These are phyloP conservation scores for Xylaria venustula DNA, from an alignment of 495 filamentous ascomycete genomes.

Conservation along the genomic window DNA sequence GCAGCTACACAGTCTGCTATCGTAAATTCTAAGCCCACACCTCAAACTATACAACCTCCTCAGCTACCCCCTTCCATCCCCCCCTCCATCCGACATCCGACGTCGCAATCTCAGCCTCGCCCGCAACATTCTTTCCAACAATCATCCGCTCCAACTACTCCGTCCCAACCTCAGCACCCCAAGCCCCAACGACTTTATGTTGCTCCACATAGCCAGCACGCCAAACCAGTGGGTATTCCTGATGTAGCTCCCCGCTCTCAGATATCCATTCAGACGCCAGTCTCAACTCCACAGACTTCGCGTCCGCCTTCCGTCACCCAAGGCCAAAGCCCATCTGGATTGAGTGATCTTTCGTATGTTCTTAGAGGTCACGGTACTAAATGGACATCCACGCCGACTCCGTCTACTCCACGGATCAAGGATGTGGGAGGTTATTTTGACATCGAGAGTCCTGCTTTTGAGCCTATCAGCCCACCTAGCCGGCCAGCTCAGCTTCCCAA, in stretches of 20 bases:
- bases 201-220: slow-evolving; percentile 41
- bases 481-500: slow-evolving; percentile 34
- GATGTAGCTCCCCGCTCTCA: slow-evolving; percentile 22
- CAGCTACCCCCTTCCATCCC: slow-evolving; percentile 17
- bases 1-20: slow-evolving; percentile 21
- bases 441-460: slow-evolving; percentile 40
- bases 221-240: slow-evolving; percentile 27
- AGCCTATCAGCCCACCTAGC: slow-evolving; percentile 47
- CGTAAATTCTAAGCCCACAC: slow-evolving; percentile 18
- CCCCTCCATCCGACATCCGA: slow-evolving; percentile 22
- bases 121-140: slow-evolving; percentile 19
- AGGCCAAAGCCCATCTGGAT: slow-evolving; percentile 18
- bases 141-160: slow-evolving; percentile 22
- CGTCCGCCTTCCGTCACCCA: slow-evolving; percentile 15
- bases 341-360: slow-evolving; percentile 16
- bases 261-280: slow-evolving; percentile 24
- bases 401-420: slow-evolving; percentile 43
- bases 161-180: slow-evolving; percentile 31
- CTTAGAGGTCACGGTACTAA: slow-evolving; percentile 46
- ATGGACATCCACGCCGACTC: slow-evolving; percentile 44
- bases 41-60: slow-evolving; percentile 22
- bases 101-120: slow-evolving; percentile 2
- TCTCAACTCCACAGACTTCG: slow-evolving; percentile 15
- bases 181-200: slow-evolving; percentile 33
- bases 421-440: slow-evolving; percentile 28